Conservation (phyloP, 106 monocot species). For the Dendrobium officinale region DNA sequence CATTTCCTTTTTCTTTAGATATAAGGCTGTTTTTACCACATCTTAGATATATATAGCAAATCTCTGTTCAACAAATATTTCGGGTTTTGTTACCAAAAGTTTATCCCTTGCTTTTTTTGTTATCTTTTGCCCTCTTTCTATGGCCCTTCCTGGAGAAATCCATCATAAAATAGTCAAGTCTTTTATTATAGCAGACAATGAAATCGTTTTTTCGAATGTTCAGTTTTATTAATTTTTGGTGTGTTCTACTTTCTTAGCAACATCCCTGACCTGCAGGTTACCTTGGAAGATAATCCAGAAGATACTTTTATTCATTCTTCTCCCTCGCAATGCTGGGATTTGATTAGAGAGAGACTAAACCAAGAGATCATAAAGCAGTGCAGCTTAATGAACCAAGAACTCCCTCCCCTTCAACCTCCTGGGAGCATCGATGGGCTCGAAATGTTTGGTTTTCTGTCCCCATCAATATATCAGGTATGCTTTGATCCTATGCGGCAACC, state of each 20-base stretch:
- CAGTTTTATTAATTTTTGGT: neutral
- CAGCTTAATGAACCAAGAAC: slow-evolving; percentile 17
- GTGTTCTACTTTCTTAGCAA: neutral
- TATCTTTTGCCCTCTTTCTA: too few species aligned
- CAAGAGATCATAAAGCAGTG: slow-evolving; percentile 33
- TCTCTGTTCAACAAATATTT: too few species aligned
- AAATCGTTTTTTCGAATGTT: neutral
- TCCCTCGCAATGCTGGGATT: slow-evolving; percentile 48
- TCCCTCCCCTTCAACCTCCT: slow-evolving; percentile 18
- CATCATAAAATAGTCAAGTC: too few species aligned
- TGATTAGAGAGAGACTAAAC: slow-evolving; percentile 38
- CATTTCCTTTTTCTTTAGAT: too few species aligned
- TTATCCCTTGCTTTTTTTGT: too few species aligned
- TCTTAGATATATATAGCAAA: too few species aligned
- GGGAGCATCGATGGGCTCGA: slow-evolving; percentile 49
- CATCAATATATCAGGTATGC: slow-evolving; percentile 53
- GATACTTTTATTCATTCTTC: slow-evolving; percentile 37
- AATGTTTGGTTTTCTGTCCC: slow-evolving; percentile 77
- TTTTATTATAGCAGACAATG: neutral
- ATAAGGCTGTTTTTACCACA: too few species aligned
- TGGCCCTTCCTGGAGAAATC: too few species aligned
- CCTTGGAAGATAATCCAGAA: slow-evolving; percentile 34
- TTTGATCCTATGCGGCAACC: neutral
- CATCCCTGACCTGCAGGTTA: slow-evolving; percentile 30
- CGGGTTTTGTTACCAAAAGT: too few species aligned